Base-by-base conservation (phyloP, 495 filamentous ascomycete species). In the Trichoderma reesei region DNA sequence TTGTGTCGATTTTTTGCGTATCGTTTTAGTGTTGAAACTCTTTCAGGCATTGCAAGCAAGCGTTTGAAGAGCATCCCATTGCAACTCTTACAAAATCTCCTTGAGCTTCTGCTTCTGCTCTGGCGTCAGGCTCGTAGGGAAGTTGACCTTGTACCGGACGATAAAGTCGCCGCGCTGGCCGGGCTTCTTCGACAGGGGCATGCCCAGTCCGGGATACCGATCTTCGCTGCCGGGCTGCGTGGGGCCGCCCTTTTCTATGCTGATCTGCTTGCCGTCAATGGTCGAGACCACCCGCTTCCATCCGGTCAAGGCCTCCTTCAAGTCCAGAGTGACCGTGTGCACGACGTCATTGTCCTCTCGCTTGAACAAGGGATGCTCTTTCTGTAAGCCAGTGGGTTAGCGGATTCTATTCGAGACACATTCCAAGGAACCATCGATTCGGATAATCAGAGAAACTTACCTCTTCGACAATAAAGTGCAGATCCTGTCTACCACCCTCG, bases 241-340 rank as follows among this genome's bases (percentile, higher is more conserved):
- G 0, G 92, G 93, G 0, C 93, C 93, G 11, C 83, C 77, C 69
- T 89, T 89, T 4, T 85, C 80, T 64, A 98, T 83, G 38, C 78
- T 82, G 65, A 98, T 75, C 64, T 89, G 86, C 71, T 91, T 93
- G 66, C 88, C 89, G 69, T 98, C 94, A 65, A 98, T 97, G 10
- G 95, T 98, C n/a, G 84, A 85, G 18, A 98, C 82, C 42, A 90
- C 93, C 41, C 89, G 86, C 66, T 86, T 84, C 94, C 94, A 98
- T 63, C 94, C 94, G 0, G 92, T 96, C 31, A 98, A 78, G n/a
- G 94, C 91, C 77, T 98, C 94, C 72, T 96, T 97, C n/a, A 98
- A 83, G 42, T 85, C 86, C 13, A 98, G 76, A 2, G 92, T 86
- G 68, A 98, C 79, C 0, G 82, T 87, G 63, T 86, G 82, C 60